Conservation (phyloP, 2,329 filamentous ascomycete species). For the Ceratocystis lukuohia region DNA sequence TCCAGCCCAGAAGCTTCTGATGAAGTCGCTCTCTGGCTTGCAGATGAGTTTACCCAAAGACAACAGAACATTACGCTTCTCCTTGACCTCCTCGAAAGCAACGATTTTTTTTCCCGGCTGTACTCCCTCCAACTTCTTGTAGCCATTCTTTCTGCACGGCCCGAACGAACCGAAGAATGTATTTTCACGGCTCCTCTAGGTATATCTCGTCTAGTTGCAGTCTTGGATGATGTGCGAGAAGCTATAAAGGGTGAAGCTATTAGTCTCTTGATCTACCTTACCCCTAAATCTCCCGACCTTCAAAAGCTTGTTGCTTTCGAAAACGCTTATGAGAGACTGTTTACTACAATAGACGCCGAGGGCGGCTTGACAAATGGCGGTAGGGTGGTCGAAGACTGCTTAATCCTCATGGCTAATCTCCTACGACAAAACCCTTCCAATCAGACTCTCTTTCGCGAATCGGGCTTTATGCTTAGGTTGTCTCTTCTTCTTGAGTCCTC, state of each 20-base stretch:
- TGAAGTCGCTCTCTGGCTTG: constrained; percentile 89
- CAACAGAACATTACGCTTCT: constrained; percentile 93
- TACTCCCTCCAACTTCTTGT: constrained; percentile 83
- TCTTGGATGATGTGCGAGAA: constrained; percentile 74
- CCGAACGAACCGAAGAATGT: constrained; percentile 88
- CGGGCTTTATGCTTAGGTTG: constrained; percentile 63
- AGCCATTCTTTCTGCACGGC: constrained; percentile 70
- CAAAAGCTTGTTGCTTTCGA: constrained; percentile 95
- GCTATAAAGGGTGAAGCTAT: constrained; percentile 80
- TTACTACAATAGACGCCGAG: constrained; percentile 67
- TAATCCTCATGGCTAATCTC: constrained; percentile 82
- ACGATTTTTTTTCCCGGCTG: constrained; percentile 79
- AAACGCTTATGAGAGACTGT: constrained; percentile 79
- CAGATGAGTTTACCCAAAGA: constrained; percentile 93
- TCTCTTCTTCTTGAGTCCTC: constrained; percentile 51
- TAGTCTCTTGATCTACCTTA: constrained; percentile 75
- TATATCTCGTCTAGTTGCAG: constrained; percentile 70
- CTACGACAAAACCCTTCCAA: constrained; percentile 79
- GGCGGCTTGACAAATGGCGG: constrained; percentile 72
- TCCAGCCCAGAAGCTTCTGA: constrained; percentile 83
- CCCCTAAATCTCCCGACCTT: constrained; percentile 71
- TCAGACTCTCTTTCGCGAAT: constrained; percentile 86
- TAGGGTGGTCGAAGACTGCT: constrained; percentile 79
- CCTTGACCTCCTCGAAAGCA: constrained; percentile 73
- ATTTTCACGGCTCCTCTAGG: constrained; percentile 80